A percentile compares a stretch with the other conserved stretches of the same genome.
These are phyloP conservation scores for Trametes coccinea DNA, from an alignment of 768 basidiomycete species.

Conservation along the genomic window DNA sequence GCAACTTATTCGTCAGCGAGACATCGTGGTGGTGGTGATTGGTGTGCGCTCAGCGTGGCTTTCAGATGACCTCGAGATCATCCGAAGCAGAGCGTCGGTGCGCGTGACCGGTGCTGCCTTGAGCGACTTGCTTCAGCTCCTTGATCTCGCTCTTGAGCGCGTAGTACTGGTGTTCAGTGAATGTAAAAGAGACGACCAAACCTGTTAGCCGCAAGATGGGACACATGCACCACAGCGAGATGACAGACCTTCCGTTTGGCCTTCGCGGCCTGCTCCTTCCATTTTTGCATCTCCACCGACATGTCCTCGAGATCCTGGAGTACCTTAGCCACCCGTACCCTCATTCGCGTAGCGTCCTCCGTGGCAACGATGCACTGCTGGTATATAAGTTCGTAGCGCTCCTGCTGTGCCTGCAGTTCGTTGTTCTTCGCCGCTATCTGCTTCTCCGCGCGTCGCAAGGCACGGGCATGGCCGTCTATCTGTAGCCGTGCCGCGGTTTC, in stretches of 20 bases:
- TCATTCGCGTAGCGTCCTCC: conserved; percentile 6
- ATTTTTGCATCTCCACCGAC: conserved; percentile 1
- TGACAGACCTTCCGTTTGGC: conserved; percentile 14
- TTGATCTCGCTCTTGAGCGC: conserved; percentile 10
- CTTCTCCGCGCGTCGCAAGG: not conserved
- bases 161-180: not conserved
- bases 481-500: conserved; percentile 5
- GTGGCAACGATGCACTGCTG: conserved; percentile 6
- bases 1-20: too few relatives aligned
- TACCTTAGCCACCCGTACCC: not conserved
- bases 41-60: too few relatives aligned
- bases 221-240: not conserved
- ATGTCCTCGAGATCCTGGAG: not conserved
- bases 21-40: too few relatives aligned
- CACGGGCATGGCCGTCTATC: not conserved
- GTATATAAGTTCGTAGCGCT: not conserved
- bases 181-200: not conserved
- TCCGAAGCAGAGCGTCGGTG: conserved; percentile 3
- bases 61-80: conserved; percentile 11
- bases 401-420: not conserved
- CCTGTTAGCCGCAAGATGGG: too few relatives aligned
- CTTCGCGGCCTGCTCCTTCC: conserved; percentile 12
- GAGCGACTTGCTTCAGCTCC: not conserved
- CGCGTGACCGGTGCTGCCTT: not conserved
- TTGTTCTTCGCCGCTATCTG: not conserved